These are phyloP conservation scores for Forsythia viridissima DNA, from an alignment of 257 asterid genomes.

Conservation along the genomic window DNA sequence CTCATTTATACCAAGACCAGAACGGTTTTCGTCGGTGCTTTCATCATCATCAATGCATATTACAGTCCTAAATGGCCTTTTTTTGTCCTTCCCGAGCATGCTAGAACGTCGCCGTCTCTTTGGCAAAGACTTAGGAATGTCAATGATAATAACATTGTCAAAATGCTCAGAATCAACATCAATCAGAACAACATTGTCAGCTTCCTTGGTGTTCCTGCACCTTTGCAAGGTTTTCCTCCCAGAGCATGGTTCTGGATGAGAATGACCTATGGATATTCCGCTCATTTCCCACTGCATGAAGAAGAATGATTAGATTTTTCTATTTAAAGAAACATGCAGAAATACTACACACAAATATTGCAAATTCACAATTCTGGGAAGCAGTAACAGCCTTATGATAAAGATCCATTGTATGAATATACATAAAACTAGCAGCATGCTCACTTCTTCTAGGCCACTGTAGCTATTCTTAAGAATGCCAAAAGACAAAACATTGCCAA, in stretches of 20 bases:
- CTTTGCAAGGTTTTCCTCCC: background rate
- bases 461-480: background rate
- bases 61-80: constrained; percentile 22
- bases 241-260: background rate
- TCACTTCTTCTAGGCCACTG: background rate
- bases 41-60: constrained; percentile 86
- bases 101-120: constrained; percentile 36
- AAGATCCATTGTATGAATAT: background rate
- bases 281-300: background rate
- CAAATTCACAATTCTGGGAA: background rate
- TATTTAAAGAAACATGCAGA: background rate
- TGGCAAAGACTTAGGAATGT: constrained; percentile 52
- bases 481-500: background rate
- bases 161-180: constrained; percentile 58
- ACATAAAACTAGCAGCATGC: background rate
- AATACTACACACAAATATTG: background rate
- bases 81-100: constrained; percentile 13
- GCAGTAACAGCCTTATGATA: background rate
- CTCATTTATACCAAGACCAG: constrained; percentile 10
- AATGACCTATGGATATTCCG: background rate
- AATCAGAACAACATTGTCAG: constrained; percentile 52
- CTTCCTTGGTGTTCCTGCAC: background rate
- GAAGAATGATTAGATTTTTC: background rate
- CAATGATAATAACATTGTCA: constrained; percentile 56
- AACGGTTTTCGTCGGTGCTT: constrained; percentile 21